These are phyloP conservation scores for Chalaropsis thielavioides DNA, from an alignment of 2,329 filamentous ascomycete genomes.

Conservation along the genomic window DNA sequence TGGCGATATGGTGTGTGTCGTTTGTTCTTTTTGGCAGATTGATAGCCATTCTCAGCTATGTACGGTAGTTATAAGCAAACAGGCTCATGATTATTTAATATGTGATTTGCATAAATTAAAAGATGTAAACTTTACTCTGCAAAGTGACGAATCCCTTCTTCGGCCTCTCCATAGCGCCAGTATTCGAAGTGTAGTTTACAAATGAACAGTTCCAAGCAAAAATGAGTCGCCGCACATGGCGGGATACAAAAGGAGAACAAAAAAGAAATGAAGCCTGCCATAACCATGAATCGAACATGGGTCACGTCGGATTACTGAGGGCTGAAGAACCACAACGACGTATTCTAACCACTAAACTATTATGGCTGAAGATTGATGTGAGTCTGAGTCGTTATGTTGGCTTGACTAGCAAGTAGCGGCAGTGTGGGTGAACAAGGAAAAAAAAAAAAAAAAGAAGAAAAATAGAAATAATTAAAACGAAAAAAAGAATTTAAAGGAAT, in stretches of 20 bases:
- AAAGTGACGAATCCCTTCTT: background rate
- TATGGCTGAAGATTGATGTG: constrained; percentile 7
- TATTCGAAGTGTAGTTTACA: no score
- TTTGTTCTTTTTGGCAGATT: background rate
- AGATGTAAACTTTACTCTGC: background rate
- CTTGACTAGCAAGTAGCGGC: background rate
- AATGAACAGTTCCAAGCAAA: no score
- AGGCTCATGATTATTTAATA: background rate
- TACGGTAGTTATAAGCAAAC: background rate
- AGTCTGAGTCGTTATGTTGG: background rate
- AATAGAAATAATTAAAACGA: background rate
- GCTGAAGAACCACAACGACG: constrained; percentile 12
- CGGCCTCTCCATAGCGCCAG: no score
- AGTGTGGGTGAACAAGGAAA: no score
- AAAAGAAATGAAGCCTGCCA: constrained; percentile 1
- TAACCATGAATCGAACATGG: constrained; percentile 18
- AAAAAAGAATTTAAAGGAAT: background rate
- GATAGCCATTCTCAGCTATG: background rate
- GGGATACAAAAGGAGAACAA: background rate
- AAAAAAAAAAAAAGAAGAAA: background rate
- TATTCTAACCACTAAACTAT: constrained; percentile 17
- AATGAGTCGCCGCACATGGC: no score
- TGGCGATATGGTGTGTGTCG: background rate
- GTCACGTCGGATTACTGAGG: constrained; percentile 12
- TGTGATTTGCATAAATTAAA: no score